These are phyloP conservation scores for Musa balbisiana DNA, from an alignment of 202 grass and related monocot species.

Conservation along the genomic window DNA sequence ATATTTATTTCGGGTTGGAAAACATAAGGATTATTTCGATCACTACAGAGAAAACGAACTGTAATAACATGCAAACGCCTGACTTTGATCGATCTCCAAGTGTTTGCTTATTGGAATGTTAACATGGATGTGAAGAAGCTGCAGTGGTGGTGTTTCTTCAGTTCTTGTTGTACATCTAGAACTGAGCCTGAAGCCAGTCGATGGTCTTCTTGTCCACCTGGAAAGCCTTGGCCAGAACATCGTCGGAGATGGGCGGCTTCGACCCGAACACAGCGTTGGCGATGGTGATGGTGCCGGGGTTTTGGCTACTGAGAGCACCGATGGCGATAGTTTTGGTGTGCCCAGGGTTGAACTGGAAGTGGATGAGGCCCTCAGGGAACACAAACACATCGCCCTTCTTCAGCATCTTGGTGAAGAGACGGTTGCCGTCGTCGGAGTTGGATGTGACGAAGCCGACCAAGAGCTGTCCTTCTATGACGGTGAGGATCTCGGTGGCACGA, in stretches of 20 bases:
- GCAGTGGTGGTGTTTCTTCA: no score
- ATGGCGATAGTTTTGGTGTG: neutral
- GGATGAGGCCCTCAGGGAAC: conserved; percentile 1
- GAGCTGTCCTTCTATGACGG: neutral
- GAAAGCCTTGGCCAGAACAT: neutral
- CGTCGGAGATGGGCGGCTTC: neutral
- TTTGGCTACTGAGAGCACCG: neutral
- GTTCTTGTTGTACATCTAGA: neutral
- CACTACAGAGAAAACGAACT: no score
- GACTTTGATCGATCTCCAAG: no score
- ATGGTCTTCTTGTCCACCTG: neutral
- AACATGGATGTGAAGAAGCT: no score
- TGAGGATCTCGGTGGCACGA: conserved; percentile 4
- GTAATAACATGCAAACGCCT: no score
- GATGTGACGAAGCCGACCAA: neutral
- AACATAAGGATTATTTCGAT: no score
- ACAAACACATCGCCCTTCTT: conserved; percentile 8
- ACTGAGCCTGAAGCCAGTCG: neutral
- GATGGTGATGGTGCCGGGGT: neutral
- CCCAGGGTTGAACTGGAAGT: neutral
- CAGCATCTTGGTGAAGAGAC: conserved; percentile 1
- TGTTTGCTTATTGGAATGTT: neutral
- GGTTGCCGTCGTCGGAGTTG: neutral
- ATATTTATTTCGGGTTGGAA: no score
- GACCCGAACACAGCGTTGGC: neutral